Evolutionary conservation across 2,329 filamentous ascomycete genomes (phyloP), one percentile per base, ranked within the genome.

Genomic region (Ophiostoma sp.): DNA sequence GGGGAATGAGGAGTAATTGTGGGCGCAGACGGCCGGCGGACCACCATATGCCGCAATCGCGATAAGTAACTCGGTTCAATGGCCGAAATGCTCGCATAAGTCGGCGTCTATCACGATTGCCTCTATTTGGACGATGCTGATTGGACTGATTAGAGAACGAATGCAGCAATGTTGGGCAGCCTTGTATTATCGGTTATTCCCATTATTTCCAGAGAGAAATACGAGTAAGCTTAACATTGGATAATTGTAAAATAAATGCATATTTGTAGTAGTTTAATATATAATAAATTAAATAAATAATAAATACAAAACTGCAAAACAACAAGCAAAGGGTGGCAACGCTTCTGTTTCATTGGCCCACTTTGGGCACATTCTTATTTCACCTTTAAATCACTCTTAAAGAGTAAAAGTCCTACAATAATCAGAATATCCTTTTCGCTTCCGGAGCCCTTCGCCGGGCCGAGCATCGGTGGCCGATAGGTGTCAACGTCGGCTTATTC

Each of bases 271-370:
- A 23, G 20, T 44, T 44, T 20, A 44, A 23, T 6, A 54, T 23
- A 10, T 10, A 11, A 10, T 23, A 23, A 54, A 11, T 23, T 8
- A 11, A 23, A 23, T 17, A 48, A 17, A 48, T n/a, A 48, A 48
- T n/a, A 54, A 15, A 48, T 20, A 52, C n/a, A 20, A 52, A 52
- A n/a, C 5, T 20, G 17, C 17, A 52, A 20, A 20, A 20, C 20
- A 52, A 7, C 27, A 5, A 57, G 23, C 11, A 31, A 23, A 48
- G 13, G 2, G 23, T 4, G 23, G 8, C n/a, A 6, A 48, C 44
- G 52, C 52, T 57, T n/a, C n/a, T 11, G 7, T 31, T 27, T 39
- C 17, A 66, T 66, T 66, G 62, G 65, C 39, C 44, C 66, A 62
- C 57, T 62, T 62, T 62, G 57, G 57, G 57, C 52, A 23, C 23